These are phyloP conservation scores for Chiua sp. DNA, from an alignment of 1,284 basidiomycete species.

Conservation along the genomic window DNA sequence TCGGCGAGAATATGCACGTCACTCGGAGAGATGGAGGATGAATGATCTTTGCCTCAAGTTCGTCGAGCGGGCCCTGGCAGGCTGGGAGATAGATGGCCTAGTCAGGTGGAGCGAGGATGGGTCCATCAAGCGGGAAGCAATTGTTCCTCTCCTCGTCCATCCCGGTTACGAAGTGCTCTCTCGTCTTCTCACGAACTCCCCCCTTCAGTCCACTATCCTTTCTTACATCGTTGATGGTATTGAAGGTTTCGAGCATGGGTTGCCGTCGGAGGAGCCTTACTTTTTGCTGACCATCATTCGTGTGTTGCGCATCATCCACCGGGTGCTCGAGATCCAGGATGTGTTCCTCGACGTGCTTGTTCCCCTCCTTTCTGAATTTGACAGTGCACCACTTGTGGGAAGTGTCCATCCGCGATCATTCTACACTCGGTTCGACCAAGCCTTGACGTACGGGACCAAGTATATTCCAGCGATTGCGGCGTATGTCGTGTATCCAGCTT, in stretches of 20 bases:
- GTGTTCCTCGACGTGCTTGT: slow-evolving; percentile 91
- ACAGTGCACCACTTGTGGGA: slow-evolving; percentile 58
- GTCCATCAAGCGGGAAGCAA: slow-evolving; percentile 53
- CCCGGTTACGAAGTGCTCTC: slow-evolving; percentile 91
- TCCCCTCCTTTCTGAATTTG: slow-evolving; percentile 75
- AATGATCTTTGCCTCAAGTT: slow-evolving; percentile 87
- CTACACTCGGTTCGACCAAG: slow-evolving; percentile 80
- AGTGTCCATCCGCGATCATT: slow-evolving; percentile 66
- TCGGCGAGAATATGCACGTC: slow-evolving; percentile 74
- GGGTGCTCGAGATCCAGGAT: slow-evolving; percentile 86
- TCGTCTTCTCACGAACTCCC: slow-evolving; percentile 75
- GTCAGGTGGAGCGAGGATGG: slow-evolving; percentile 56
- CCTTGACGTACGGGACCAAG: slow-evolving; percentile 76
- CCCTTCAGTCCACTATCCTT: slow-evolving; percentile 75
- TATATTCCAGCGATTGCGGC: slow-evolving; percentile 86
- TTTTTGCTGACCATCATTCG: slow-evolving; percentile 81
- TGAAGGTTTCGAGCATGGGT: slow-evolving; percentile 75
- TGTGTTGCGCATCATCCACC: slow-evolving; percentile 82
- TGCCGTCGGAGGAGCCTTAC: slow-evolving; percentile 70
- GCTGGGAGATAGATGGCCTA: slow-evolving; percentile 79
- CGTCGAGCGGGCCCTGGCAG: slow-evolving; percentile 82
- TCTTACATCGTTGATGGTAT: slow-evolving; percentile 81
- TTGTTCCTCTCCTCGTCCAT: slow-evolving; percentile 69
- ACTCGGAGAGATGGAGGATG: slow-evolving; percentile 86
- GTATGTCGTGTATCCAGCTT: slow-evolving; percentile 75